Conservation (phyloP, 1,284 basidiomycete species). For the Cryptococcus sp. region DNA sequence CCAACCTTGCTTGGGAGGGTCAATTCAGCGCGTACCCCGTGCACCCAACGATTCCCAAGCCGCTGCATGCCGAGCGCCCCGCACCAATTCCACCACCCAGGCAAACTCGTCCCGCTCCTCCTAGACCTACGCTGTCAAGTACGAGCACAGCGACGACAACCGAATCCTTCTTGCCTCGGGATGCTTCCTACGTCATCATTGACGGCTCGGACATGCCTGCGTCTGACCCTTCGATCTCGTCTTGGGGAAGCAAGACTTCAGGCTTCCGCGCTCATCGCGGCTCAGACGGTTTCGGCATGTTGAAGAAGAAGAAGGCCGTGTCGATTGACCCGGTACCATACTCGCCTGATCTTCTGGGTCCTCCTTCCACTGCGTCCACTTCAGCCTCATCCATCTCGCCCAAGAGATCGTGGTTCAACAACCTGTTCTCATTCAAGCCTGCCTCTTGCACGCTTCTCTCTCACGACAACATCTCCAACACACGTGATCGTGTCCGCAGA, state of each 20-base stretch:
- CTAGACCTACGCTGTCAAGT: slow-evolving; percentile 48
- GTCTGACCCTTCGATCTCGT: slow-evolving; percentile 21
- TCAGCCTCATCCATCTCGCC: slow-evolving; percentile 25
- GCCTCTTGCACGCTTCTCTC: slow-evolving; percentile 59
- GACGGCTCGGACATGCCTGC: slow-evolving; percentile 36
- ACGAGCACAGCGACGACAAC: slow-evolving; percentile 41
- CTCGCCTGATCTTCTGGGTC: slow-evolving; percentile 29
- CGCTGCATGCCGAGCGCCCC: slow-evolving; percentile 27
- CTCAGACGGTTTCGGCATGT: slow-evolving; percentile 47
- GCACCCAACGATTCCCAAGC: slow-evolving; percentile 2
- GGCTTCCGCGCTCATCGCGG: slow-evolving; percentile 32
- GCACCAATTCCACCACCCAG: slow-evolving; percentile 26
- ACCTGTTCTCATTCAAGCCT: slow-evolving; percentile 84
- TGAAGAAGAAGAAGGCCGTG: slow-evolving; percentile 46
- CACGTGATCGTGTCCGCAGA: slow-evolving; percentile 37
- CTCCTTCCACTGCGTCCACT: slow-evolving; percentile 26
- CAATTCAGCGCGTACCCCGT: slow-evolving; percentile 8
- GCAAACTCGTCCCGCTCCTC: slow-evolving; percentile 20
- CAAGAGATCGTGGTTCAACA: slow-evolving; percentile 83
- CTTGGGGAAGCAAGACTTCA: slow-evolving; percentile 37
- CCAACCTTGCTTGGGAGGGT: slow-evolving; percentile 14
- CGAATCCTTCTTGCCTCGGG: slow-evolving; percentile 40
- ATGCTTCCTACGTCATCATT: slow-evolving; percentile 49
- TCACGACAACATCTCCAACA: slow-evolving; percentile 44
- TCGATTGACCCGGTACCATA: slow-evolving; percentile 36